Percentiles rank a stretch among this genome's conserved stretches.
phyloP scores from a whole-genome alignment of 257 asterid genomes.

The Verbena officinalis region DNA sequence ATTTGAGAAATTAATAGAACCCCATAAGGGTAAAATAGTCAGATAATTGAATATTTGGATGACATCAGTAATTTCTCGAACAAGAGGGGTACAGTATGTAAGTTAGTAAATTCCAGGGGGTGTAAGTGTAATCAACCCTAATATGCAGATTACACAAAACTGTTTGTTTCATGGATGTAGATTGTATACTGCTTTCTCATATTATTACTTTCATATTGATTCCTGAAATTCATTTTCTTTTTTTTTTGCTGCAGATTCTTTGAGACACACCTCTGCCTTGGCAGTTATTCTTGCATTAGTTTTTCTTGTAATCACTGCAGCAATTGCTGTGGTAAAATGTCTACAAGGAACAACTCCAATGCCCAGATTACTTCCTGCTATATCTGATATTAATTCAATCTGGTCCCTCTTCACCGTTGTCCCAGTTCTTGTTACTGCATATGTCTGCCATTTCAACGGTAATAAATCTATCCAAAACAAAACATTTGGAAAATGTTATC shows the following conservation, averaged over 20 bases:
- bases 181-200: background rate
- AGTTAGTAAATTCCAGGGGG: too few relatives aligned
- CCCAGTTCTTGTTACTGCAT: slow-evolving; percentile 62
- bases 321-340: slow-evolving; percentile 42
- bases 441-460: slow-evolving; percentile 74
- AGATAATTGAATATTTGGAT: too few relatives aligned
- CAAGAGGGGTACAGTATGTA: too few relatives aligned
- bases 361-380: slow-evolving; percentile 50
- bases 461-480: background rate
- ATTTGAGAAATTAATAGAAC: too few relatives aligned
- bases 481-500: background rate
- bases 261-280: slow-evolving; percentile 56
- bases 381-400: slow-evolving; percentile 44
- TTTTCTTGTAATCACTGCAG: slow-evolving; percentile 49
- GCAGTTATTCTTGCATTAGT: slow-evolving; percentile 53
- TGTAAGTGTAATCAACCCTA: too few relatives aligned
- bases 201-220: background rate
- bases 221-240: background rate
- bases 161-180: background rate
- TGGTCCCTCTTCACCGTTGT: slow-evolving; percentile 68
- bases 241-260: slow-evolving; percentile 48
- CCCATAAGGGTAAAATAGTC: too few relatives aligned
- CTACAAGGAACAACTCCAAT: slow-evolving; percentile 35
- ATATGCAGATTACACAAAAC: too few relatives aligned
- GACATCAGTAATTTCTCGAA: too few relatives aligned